Conservation (phyloP, 257 asterid genomes). For the Scutellaria barbata region DNA sequence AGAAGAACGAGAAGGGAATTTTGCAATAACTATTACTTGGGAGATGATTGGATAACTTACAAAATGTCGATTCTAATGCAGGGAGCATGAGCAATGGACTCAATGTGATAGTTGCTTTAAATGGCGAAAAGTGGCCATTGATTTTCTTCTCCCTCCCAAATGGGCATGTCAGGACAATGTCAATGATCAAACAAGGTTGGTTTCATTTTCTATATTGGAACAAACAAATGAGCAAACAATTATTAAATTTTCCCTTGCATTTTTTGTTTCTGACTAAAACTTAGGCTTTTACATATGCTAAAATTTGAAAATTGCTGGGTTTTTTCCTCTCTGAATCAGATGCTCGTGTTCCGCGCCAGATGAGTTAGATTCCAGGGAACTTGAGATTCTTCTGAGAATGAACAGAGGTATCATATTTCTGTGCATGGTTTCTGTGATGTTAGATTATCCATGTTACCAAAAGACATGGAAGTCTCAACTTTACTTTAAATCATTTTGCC, state of each 20-base stretch:
- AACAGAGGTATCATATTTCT: constrained; percentile 55
- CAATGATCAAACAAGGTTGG: constrained; percentile 61
- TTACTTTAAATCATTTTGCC: neutral
- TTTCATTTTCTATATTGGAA: constrained; percentile 14
- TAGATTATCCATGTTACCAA: neutral
- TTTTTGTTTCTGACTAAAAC: neutral
- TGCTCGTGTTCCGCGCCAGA: constrained; percentile 79
- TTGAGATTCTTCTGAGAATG: constrained; percentile 80
- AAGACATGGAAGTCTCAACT: too few species aligned
- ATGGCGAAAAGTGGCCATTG: constrained; percentile 80
- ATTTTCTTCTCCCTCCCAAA: constrained; percentile 80
- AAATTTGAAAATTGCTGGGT: constrained; percentile 25
- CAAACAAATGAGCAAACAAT: neutral
- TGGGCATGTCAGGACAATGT: constrained; percentile 85
- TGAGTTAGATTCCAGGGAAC: constrained; percentile 67
- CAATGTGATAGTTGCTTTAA: constrained; percentile 87
- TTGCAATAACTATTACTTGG: neutral
- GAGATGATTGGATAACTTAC: constrained; percentile 15
- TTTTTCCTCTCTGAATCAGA: constrained; percentile 48
- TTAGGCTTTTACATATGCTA: neutral
- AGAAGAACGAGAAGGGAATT: neutral
- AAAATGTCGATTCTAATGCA: constrained; percentile 34
- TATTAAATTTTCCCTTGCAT: neutral
- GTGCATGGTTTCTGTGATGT: constrained; percentile 25
- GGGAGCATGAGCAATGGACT: constrained; percentile 95